Conservation (phyloP, 768 basidiomycete species). For the Lanmaoa pseudosensibilis region DNA sequence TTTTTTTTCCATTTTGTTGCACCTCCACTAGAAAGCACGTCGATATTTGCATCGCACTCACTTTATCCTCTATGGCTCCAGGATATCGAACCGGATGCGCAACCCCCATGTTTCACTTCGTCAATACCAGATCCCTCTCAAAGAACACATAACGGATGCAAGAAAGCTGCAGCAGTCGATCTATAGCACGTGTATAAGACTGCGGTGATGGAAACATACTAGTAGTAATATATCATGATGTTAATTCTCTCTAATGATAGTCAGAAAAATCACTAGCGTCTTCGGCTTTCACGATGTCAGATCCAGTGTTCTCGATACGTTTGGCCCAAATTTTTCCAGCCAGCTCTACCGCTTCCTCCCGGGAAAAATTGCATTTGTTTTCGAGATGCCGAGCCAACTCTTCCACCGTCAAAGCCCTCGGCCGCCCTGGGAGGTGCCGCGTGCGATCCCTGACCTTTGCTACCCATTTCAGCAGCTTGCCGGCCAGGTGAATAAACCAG, state of each 20-base stretch:
- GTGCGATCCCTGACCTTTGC: slow-evolving; percentile 6
- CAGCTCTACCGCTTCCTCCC: slow-evolving; percentile 14
- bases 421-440: neutral
- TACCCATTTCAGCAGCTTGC: slow-evolving; percentile 22
- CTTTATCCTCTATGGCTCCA: too few species aligned
- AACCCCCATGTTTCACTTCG: too few species aligned
- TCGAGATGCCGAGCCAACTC: slow-evolving; percentile 18
- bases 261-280: neutral
- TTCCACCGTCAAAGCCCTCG: slow-evolving; percentile 10
- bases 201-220: neutral
- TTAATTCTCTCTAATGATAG: neutral
- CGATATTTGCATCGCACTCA: too few species aligned
- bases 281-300: slow-evolving; percentile 9
- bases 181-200: too few species aligned
- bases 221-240: neutral
- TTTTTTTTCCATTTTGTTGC: too few species aligned
- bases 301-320: slow-evolving; percentile 3
- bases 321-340: slow-evolving; percentile 21
- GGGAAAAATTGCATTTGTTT: slow-evolving; percentile 12
- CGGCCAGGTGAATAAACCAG: slow-evolving; percentile 26
- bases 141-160: too few species aligned
- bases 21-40: too few species aligned
- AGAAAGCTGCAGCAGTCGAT: too few species aligned
- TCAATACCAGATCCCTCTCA: too few species aligned
- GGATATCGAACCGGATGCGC: too few species aligned